Base-by-base conservation (phyloP, 352 stramenopile genomes). In the Elongisporangium undulatum region DNA sequence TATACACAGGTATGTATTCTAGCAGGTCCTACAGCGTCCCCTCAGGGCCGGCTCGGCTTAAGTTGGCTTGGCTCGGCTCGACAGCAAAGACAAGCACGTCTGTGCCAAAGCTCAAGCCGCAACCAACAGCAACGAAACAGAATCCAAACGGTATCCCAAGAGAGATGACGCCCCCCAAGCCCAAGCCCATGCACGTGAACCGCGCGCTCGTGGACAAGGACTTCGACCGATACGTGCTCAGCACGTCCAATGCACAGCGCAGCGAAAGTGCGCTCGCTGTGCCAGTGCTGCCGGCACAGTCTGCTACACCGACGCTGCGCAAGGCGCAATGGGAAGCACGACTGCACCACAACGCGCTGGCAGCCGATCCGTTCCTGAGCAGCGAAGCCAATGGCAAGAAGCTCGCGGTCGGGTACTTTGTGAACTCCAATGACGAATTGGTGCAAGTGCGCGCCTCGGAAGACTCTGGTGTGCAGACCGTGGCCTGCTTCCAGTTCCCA, bases 151-250 rank as follows among this genome's bases (percentile, higher is more conserved):
- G 26, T 45, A 51, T 34, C 52, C n/a, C 22, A 55, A 62, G 29
- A 49, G 17, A 53, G 19, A 63, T 62, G 61, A 34, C 39, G 45
- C 24, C 16, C 21, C 39, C 51, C 16, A 64, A 64, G 24, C 52
- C n/a, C 21, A 56, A 56, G 56, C 61, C 41, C 24, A 91, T 94
- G 85, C 58, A 90, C 55, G 71, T 89, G 56, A 59, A 89, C 53
- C 77, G 74, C 59, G 62, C 72, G 53, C 69, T 89, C 50, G 62
- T 91, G n/a, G 83, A 92, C 68, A 80, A 84, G 55, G 68, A 89
- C 58, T 94, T 94, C 55, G 82, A 92, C 56, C 71, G 79, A 56
- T 92, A 94, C 65, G 79, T 83, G 55, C 67, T 94, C 48, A 72
- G 72, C 24, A 55, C 61, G 0, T 59, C 76, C 24, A 73, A 66